Base-by-base conservation (phyloP, 495 filamentous ascomycete species). In the Penicillium crystallinum region DNA sequence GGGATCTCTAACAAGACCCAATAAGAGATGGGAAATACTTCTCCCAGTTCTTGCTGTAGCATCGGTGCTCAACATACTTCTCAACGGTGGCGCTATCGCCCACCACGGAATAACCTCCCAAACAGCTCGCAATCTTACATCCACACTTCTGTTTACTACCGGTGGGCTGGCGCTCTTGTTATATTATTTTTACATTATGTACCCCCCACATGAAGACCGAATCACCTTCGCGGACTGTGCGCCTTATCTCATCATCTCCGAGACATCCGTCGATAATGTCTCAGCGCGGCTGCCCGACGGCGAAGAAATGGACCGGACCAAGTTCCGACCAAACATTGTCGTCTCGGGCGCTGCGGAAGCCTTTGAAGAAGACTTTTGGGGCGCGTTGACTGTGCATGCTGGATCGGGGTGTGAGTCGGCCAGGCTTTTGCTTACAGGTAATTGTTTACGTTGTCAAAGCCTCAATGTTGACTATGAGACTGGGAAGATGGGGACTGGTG, bases 301-400 rank as follows among this genome's bases (percentile, higher is more conserved):
- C 2, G 62, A 77, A 29, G 55, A 72, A n/a, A 81, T 90, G 74
- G 83, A 87, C 55, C 78, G 88, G 59, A 84, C 82, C 10, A 93
- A 91, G 62, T 91, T 95, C 68, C 81, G 92, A 23, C 86, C 90
- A 0, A 96, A 96, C 58, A 81, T 96, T 35, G 83, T 96, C 7
- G 66, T 96, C 7, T 76, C 79, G 9, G 85, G 82, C 1, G 75
- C 77, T 2, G 60, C 69, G 21, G 58, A 59, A 8, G 76, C 83
- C 0, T 97, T 80, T 67, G 91, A 90, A 17, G 91, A 97, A 60
- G 92, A 96, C 55, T 93, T 80, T 63, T 97, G 91, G 91, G 82
- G 74, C 9, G 84, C 87, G 60, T 61, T 90, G 25, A 53, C 55
- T 3, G 58, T 90, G 21, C 43, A 58, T 6, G 11, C 39, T 8